These are phyloP conservation scores for Globisporangium ultimum DNA, from an alignment of 352 stramenopile species.

Conservation along the genomic window DNA sequence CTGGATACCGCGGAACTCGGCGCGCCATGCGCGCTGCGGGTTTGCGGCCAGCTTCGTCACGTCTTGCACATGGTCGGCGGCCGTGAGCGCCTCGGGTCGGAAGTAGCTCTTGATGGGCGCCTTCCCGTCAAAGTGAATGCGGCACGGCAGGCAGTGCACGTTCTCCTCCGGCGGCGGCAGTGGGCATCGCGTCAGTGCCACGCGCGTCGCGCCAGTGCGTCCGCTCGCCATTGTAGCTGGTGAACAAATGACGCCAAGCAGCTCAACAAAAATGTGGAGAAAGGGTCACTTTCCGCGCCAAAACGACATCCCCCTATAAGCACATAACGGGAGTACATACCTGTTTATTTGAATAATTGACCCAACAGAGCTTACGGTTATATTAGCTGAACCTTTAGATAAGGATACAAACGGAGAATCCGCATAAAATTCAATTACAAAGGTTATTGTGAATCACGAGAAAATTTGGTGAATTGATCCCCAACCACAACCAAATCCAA, in stretches of 20 bases:
- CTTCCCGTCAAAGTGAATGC: conserved; percentile 60
- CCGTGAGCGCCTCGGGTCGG: conserved; percentile 33
- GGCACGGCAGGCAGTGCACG: conserved; percentile 76
- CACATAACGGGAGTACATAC: too few species aligned
- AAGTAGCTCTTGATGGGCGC: conserved; percentile 79
- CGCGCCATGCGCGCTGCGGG: conserved; percentile 23
- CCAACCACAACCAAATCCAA: neutral
- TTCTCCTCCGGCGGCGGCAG: conserved; percentile 45
- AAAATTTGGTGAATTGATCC: too few species aligned
- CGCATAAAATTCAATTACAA: neutral
- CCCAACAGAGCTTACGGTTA: too few species aligned
- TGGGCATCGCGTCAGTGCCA: conserved; percentile 77
- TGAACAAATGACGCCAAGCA: neutral
- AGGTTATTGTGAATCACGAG: too few species aligned
- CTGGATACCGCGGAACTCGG: conserved; percentile 70
- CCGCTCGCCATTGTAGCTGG: neutral
- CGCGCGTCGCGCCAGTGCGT: conserved; percentile 15
- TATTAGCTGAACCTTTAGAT: too few species aligned
- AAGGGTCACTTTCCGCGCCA: conserved; percentile 1
- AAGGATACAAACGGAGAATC: neutral
- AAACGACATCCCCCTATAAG: neutral
- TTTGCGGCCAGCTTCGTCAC: conserved; percentile 20
- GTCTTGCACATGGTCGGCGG: conserved; percentile 20
- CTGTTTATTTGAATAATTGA: too few species aligned
- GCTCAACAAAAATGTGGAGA: neutral